These are phyloP conservation scores for Nemania sp. DNA, from an alignment of 2,329 filamentous ascomycete species.

Conservation along the genomic window DNA sequence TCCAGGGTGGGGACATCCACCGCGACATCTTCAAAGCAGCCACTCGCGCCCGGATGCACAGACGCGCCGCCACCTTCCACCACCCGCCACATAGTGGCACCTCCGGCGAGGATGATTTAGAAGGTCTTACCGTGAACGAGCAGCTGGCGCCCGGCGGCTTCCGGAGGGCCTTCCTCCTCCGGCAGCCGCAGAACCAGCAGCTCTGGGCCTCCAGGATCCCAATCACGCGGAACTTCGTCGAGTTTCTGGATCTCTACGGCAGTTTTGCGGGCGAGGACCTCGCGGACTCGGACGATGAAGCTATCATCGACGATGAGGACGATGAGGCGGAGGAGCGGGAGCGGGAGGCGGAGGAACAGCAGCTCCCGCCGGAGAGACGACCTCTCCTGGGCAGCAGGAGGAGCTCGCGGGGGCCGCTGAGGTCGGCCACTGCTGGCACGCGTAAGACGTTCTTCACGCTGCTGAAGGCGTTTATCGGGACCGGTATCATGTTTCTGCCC, in stretches of 20 bases:
- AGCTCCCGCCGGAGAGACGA: conserved; percentile 62
- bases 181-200: conserved; percentile 52
- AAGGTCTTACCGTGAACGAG: conserved; percentile 49
- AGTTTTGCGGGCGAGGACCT: conserved; percentile 81
- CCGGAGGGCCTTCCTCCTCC: conserved; percentile 60
- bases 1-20: conserved; percentile 83
- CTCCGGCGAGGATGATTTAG: conserved; percentile 50
- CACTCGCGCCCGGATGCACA: conserved; percentile 63
- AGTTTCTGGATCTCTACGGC: conserved; percentile 81
- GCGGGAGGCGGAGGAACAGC: conserved; percentile 44
- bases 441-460: conserved; percentile 82
- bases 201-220: conserved; percentile 61
- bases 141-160: conserved; percentile 61
- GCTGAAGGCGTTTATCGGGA: conserved; percentile 82
- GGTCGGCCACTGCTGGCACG: conserved; percentile 73
- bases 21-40: conserved; percentile 82
- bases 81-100: conserved; percentile 61
- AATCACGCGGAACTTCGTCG: conserved; percentile 77
- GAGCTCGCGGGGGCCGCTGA: conserved; percentile 59
- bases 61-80: conserved; percentile 76
- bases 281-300: conserved; percentile 70
- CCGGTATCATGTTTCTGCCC: conserved; percentile 84
- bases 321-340: conserved; percentile 58
- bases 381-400: conserved; percentile 70
- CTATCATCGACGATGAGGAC: conserved; percentile 63